phyloP scores from a whole-genome alignment of 768 basidiomycete genomes.

The Tremella mesenterica region DNA sequence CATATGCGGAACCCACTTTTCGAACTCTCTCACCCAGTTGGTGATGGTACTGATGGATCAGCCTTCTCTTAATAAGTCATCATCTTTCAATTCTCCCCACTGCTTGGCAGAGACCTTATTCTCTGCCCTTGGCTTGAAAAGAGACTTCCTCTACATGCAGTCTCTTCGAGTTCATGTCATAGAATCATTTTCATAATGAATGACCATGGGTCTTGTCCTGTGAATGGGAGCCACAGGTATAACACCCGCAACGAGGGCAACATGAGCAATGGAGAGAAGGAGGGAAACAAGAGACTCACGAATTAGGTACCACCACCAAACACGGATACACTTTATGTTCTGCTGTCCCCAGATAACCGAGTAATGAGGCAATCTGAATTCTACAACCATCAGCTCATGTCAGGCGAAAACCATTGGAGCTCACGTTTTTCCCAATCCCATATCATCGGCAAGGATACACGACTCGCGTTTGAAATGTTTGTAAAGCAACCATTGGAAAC shows the following conservation, averaged over 20 bases:
- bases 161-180: too few species aligned
- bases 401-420: background rate
- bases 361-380: constrained; percentile 77
- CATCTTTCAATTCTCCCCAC: too few species aligned
- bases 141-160: too few species aligned
- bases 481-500: constrained; percentile 44
- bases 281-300: constrained; percentile 44
- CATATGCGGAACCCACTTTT: constrained; percentile 57
- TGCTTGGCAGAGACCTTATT: too few species aligned
- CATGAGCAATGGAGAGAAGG: too few species aligned
- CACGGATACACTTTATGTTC: constrained; percentile 62
- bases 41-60: constrained; percentile 56
- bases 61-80: background rate
- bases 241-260: too few species aligned
- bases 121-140: too few species aligned
- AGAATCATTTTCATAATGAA: too few species aligned
- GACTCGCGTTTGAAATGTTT: constrained; percentile 41
- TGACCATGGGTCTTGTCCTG: too few species aligned
- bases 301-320: constrained; percentile 90
- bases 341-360: constrained; percentile 56
- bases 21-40: constrained; percentile 88
- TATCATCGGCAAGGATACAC: constrained; percentile 76
- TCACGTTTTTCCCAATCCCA: constrained; percentile 57
- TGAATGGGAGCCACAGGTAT: too few species aligned
- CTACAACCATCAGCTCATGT: constrained; percentile 52